Base-by-base conservation (phyloP, 306 rosid species). In the Echinosophora koreensis region DNA sequence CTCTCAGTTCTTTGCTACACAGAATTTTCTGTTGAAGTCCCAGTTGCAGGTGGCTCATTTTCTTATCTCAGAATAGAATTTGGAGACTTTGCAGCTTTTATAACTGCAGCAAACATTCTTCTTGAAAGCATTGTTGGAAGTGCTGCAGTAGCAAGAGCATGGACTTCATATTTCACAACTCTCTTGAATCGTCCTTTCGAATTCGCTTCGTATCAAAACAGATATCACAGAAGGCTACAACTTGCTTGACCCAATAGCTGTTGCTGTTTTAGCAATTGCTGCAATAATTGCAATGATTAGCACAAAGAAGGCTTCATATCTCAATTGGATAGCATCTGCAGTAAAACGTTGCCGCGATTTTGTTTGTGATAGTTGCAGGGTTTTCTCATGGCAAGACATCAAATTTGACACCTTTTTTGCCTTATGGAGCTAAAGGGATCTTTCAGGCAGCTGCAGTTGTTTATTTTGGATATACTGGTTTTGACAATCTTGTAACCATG, bases 11-110 rank as follows among this genome's bases (percentile, higher is more conserved):
- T 90, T 60, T 90, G 98, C 80, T 89, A 90, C 79, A 90, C 97
- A 1, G 97, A 93, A 38, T 90, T 93, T 12, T 89, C 97, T 0
- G 87, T 90, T 0, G 98, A 93, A 81, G 65, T 93, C 3, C 98
- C 98, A 0, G 90, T 81, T 28, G 98, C 97, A 1, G 98, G 88
- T 37, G 96, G 96, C 1, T 91, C 97, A n/a, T 93, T 93, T 74
- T 92, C 97, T 38, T 93, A 93, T 46, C 73, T 93, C n/a, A 86
- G 93, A 77, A 81, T 93, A 61, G 96, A 90, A 35, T 69, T 93
- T 30, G 97, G 96, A 1, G 97, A 90, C 71, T 93, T 93, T 64
- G 89, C 74, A 51, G 97, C 96, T 16, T 93, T 90, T 73, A 78
- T 93, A 70, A 80, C 96, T 15, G 97, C 97, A 3, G 97, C 87